Evolutionary conservation across 306 rosid species (phyloP), one percentile per base, ranked within the genome.

Genomic region (Elaeagnus macrophylla): DNA sequence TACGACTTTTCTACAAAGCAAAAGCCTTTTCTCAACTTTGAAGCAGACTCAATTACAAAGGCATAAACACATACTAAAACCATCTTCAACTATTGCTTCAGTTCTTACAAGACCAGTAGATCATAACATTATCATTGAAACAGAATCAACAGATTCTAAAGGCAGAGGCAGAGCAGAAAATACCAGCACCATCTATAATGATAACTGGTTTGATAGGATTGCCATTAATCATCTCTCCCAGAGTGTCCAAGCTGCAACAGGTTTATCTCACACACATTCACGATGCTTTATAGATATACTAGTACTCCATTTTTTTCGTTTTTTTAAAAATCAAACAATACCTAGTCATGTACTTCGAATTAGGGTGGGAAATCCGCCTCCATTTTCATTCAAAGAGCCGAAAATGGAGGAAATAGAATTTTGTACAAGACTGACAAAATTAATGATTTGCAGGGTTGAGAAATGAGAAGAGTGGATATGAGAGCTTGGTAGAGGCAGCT

Each of bases 401-500:
- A n/a, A n/a, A 0, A 25, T 2, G 3, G 32, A 25, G 4, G 32
- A 25, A 25, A 25, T 25, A 25, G 32, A 2, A 41, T 2, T 1
- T 20, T 10, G 12, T 51, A 35, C 11, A n/a, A 64, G 17, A 54
- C 6, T 14, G 41, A 15, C n/a, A 14, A 37, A 16, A 20, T 25
- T 25, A 25, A 37, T 16, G 7, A 17, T 7, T 42, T 62, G 67
- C 70, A 87, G 99, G 99, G 65, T n/a, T 79, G 13, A 44, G 55
- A 41, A 87, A 76, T 66, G 62, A 48, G 8, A 88, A 75, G 81
- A 81, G 78, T 37, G 99, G 99, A 5, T 93, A 75, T 38, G 79
- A 75, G 37, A 79, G 96, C 78, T 64, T 93, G 57, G 84, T 81
- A 38, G 96, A 87, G 55, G 96, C 90, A 67, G 79, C 96, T 46